Evolutionary conservation across 75 land plant species (phyloP).

Genomic region (Ceratopteris richardii): DNA sequence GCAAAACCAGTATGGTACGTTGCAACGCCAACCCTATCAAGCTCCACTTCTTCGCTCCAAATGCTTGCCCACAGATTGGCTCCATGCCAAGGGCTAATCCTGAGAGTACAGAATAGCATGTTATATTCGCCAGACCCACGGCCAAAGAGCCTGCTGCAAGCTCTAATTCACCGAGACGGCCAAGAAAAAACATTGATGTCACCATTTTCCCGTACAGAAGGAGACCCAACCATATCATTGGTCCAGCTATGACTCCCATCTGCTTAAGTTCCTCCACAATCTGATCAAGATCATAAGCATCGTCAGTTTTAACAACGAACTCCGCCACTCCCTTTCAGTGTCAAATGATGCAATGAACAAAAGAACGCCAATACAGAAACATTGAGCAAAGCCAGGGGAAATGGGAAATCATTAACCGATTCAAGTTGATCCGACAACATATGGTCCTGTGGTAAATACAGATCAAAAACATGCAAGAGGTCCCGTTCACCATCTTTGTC

Average conservation of each 20-base stretch:
- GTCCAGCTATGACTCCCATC: constrained; percentile 25
- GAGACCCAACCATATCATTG: constrained; percentile 29
- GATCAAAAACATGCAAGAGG: no score
- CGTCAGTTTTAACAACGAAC: no score
- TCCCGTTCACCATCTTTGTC: no score
- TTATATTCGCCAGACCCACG: constrained; percentile 78
- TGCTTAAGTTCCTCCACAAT: constrained; percentile 27
- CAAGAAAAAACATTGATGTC: constrained; percentile 62
- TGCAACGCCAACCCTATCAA: background rate
- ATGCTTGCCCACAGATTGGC: constrained; percentile 39
- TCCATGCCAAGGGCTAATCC: constrained; percentile 49
- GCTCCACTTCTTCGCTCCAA: constrained; percentile 14
- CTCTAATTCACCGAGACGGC: constrained; percentile 59
- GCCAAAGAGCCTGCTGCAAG: constrained; percentile 79
- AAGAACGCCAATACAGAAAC: no score
- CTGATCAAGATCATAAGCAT: no score
- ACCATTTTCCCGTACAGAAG: constrained; percentile 44
- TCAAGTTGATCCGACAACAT: no score
- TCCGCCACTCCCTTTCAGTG: no score
- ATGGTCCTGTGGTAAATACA: no score
- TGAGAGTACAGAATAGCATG: constrained; percentile 67
- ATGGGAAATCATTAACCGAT: no score
- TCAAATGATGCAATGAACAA: no score
- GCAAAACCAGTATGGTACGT: background rate
- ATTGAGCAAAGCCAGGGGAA: no score